These are phyloP conservation scores for Gymnopilus dilepis DNA, from an alignment of 768 basidiomycete species.

Conservation along the genomic window DNA sequence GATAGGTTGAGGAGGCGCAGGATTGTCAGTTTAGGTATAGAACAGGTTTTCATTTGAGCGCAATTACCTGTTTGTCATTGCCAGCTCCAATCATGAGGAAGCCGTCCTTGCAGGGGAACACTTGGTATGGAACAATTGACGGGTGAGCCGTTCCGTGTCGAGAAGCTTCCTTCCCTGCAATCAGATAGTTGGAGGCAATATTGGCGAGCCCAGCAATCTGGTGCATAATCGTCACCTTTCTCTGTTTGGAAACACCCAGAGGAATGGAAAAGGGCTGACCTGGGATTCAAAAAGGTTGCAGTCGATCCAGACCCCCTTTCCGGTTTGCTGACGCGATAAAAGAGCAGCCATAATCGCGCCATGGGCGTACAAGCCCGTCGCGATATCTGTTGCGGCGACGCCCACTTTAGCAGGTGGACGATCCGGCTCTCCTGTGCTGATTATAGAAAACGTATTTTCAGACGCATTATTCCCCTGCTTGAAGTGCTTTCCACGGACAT, in stretches of 20 bases:
- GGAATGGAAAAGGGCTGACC: constrained; percentile 43
- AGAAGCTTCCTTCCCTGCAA: constrained; percentile 80
- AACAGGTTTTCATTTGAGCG: not conserved
- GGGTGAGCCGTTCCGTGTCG: constrained; percentile 94
- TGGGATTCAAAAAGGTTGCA: constrained; percentile 93
- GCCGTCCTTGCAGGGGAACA: constrained; percentile 85
- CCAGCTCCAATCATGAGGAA: constrained; percentile 95
- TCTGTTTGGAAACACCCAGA: not conserved
- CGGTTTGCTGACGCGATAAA: constrained; percentile 80
- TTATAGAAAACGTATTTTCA: constrained; percentile 13
- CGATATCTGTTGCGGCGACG: constrained; percentile 90
- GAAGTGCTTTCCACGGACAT: constrained; percentile 57
- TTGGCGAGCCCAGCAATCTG: constrained; percentile 91
- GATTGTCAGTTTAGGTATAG: constrained; percentile 1
- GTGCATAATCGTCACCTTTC: constrained; percentile 11
- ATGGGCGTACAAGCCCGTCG: constrained; percentile 88
- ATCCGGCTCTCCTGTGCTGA: constrained; percentile 86
- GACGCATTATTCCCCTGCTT: not conserved
- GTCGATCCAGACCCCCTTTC: constrained; percentile 90
- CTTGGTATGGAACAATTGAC: constrained; percentile 93
- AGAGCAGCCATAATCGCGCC: constrained; percentile 93
- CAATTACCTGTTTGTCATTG: constrained; percentile 78
- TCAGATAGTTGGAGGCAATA: constrained; percentile 92
- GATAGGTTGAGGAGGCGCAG: constrained; percentile 2
- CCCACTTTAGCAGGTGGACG: constrained; percentile 93